Conservation (phyloP, 306 rosid species). For the Citrullus colocynthis region DNA sequence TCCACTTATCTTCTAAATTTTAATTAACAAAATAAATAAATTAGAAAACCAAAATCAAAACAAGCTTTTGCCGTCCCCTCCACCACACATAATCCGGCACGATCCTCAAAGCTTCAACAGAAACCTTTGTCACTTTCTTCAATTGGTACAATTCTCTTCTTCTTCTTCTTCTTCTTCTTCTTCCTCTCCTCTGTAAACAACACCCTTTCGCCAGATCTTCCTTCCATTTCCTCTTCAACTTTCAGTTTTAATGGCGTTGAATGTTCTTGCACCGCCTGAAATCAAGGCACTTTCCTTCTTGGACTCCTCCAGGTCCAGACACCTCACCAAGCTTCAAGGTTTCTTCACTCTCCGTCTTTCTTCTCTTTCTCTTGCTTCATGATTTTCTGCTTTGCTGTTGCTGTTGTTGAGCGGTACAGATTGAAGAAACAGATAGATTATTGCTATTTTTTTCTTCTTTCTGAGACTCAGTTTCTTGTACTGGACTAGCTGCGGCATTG, state of each 20-base stretch:
- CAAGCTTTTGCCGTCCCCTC: not conserved
- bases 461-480: not conserved
- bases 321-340: constrained; percentile 59
- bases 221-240: not conserved
- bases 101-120: not conserved
- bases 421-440: not conserved
- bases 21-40: not conserved
- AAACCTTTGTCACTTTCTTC: not conserved
- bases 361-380: not conserved
- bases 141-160: not conserved
- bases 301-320: constrained; percentile 43
- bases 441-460: not conserved
- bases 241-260: constrained; percentile 48
- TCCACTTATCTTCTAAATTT: not conserved
- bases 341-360: not conserved
- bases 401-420: not conserved
- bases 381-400: not conserved
- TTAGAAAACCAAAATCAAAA: not conserved
- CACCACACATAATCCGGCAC: constrained; percentile 2
- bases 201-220: not conserved
- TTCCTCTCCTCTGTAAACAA: not conserved
- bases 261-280: constrained; percentile 61
- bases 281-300: constrained; percentile 55
- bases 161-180: not conserved
- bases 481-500: not conserved